A percentile compares a stretch with the other conserved stretches of the same genome.
Evolutionary conservation across 352 stramenopile genomes (phyloP).

Genomic region (Phytopythium ostracodes): DNA sequence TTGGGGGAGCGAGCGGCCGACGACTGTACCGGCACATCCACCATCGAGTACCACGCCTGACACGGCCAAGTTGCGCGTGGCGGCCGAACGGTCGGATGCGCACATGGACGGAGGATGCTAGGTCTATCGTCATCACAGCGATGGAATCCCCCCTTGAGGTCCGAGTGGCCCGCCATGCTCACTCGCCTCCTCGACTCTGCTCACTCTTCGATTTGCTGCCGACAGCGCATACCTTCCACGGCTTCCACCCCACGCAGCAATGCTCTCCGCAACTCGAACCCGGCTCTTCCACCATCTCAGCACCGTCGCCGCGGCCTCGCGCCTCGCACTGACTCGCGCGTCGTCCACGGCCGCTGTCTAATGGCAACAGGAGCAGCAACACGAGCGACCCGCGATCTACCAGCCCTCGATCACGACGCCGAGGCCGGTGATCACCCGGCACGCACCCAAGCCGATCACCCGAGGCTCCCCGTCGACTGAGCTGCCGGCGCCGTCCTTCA

Average conservation of each 20-base stretch:
- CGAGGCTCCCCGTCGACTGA: not conserved
- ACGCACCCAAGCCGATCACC: not conserved
- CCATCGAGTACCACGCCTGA: too few species aligned
- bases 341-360: not conserved
- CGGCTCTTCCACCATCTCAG: not conserved
- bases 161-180: too few species aligned
- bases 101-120: too few species aligned
- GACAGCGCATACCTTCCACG: not conserved
- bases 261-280: not conserved
- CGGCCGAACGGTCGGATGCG: too few species aligned
- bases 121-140: too few species aligned
- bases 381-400: not conserved
- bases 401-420: not conserved
- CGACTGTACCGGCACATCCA: too few species aligned
- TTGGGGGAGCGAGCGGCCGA: too few species aligned
- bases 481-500: constrained; percentile 20
- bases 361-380: not conserved
- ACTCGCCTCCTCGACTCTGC: not conserved
- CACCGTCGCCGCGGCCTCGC: not conserved
- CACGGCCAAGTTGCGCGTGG: too few species aligned
- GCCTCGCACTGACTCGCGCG: not conserved
- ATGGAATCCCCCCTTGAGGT: too few species aligned
- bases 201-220: not conserved
- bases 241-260: not conserved
- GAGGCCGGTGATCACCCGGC: not conserved